Base-by-base conservation (phyloP, 805 yeast genomes). In the Metschnikowia lochheadii region DNA sequence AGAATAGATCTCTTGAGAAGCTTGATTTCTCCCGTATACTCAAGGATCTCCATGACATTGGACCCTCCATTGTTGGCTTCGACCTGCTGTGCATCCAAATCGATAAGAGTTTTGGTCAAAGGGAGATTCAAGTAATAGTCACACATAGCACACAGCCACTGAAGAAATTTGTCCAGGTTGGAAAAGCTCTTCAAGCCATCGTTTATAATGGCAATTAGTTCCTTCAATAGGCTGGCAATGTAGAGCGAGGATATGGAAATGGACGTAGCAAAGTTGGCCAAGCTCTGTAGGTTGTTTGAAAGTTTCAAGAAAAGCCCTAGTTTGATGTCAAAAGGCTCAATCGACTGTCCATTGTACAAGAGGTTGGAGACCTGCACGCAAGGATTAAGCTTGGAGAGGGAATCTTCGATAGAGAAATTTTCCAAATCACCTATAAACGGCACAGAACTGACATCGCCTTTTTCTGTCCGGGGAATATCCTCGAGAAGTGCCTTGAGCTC, bases 11-110 rank as follows among this genome's bases (percentile, higher is more conserved):
- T 64, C 56, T 79, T 80, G 29, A 75, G 53, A 8, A 82, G 60
- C 35, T 71, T 66, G 17, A 83, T 56, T 41, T 81, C 83, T 1
- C 82, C 87, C 40, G 76, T 63, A 41, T 65, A 69, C 53, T 80
- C 77, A 14, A 60, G 48, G 1, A 72, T 59, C 18, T 64, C 70
- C 21, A 58, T 52, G 40, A 63, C 38, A 38, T 41, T 48, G 14
- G 34, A 55, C 17, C 40, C 32, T 13, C 60, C 61, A 13, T 56
- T 45, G 17, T 55, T 56, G 26, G 50, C 48, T 13, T 58, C 56
- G 8, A 34, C 21, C 29, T 45, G 50, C 7, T 53, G 48, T 11
- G 49, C 50, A n/a, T 50, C 52, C 32, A 53, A 44, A 35, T 68
- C 75, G 17, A 63, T 55, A 23, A 72, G 54, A 43, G 61, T 64